Base-by-base conservation (phyloP, 352 stramenopile genomes). In the Pythium biforme region DNA sequence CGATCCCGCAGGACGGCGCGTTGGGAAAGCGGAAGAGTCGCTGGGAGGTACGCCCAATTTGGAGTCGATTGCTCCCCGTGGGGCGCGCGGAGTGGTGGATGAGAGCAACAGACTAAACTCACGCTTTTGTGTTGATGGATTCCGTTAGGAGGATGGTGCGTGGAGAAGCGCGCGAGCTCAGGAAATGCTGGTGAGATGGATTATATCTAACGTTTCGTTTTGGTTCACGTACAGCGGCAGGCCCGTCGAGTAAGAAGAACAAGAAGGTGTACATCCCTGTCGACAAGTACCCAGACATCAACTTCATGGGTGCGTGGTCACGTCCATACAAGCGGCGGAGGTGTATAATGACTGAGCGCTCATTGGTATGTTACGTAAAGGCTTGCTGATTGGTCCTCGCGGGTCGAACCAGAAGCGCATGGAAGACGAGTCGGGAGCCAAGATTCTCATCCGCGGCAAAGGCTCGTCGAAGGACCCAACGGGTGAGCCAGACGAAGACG, bases 231-330 rank as follows among this genome's bases (percentile, higher is more conserved):
- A 43, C 31, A 57, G 59, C 43, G 2, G 59, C 9, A n/a, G 58
- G 58, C 8, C 26, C 52, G 1, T 20, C 46, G n/a, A 73, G 68
- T 25, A 92, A 90, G 74, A 95, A 93, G 71, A 76, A 74, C 67
- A 95, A 95, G 79, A 97, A 97, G 79, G 81, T 97, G 47, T 96
- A 94, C 73, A 96, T 97, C 45, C 87, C 90, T 7, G 83, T 94
- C 59, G 88, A 95, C 60, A 92, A 96, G 60, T 90, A 97, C 74
- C 86, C 88, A 8, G 91, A 97, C 29, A 96, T 97, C 66, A 97
- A 97, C 74, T 97, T 97, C 55, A 96, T 97, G 78, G 90, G 88
- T 85, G 19, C 22, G 73, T 55, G 19, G 41, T 17, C 17, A 8
- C 37, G n/a, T n/a, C 37, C 37, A 43, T 5, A 17, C 11, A 43